Evolutionary conservation across 768 basidiomycete species (phyloP), one percentile per base, ranked within the genome.

Genomic region (Calocybe gangraenosa): DNA sequence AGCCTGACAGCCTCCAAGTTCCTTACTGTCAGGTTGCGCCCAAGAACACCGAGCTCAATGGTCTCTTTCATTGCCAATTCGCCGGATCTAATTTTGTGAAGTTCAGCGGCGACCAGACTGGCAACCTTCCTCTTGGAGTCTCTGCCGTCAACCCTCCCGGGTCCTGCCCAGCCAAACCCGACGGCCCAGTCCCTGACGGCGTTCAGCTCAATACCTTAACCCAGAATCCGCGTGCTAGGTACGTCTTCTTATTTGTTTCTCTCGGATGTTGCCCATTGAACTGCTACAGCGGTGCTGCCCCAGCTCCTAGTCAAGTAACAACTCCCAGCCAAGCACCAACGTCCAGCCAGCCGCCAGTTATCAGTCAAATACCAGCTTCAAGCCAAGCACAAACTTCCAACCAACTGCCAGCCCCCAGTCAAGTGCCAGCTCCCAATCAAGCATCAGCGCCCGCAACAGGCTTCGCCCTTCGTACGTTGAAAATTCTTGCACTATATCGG

Each of bases 41-140:
- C 8, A 63, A 65, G 59, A 76, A 77, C 49, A 32, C 58, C 0
- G 75, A 77, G 55, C 71, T 78, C 22, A 63, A 68, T 37, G 75
- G 75, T 1, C 61, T 78, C n/a, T 76, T 77, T 70, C 75, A 78
- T 37, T 76, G 74, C 49, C 73, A 78, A 54, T 75, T 74, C 51
- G 55, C 57, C 1, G 66, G 71, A 8, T 65, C 70, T 0, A 65
- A 74, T 42, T 68, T 68, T 49, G 54, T 68, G 14, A 56, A 60
- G 14, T 75, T 77, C 54, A 68, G 63, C 19, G 68, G 68, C 33
- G 67, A 68, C 32, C 61, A 64, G 20, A 58, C 65, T 5, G 75
- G 75, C 2, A 78, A 71, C 32, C 59, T 74, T 43, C 75, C 75
- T 5, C 70, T 75, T 44, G 74, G 74, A 15, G 57, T 60, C 11